Evolutionary conservation across 2,329 filamentous ascomycete genomes (phyloP).

Genomic region (Fusarium sp.): DNA sequence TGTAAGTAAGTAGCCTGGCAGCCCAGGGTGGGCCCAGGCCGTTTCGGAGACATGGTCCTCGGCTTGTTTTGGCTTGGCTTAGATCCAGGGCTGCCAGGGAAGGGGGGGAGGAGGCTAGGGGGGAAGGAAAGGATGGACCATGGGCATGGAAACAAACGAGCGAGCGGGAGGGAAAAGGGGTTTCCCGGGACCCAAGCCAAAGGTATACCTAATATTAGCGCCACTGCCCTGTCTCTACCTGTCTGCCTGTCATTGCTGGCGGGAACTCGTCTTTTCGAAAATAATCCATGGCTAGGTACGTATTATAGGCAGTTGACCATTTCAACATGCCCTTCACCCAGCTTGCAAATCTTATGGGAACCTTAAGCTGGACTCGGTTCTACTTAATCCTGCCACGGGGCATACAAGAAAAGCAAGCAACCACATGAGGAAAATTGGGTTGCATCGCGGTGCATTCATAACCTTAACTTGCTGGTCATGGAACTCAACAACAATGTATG

Average conservation of each 20-base stretch:
- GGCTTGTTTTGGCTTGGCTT: slow-evolving; percentile 28
- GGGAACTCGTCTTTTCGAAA: background rate
- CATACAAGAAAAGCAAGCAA: background rate
- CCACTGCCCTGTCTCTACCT: slow-evolving; percentile 33
- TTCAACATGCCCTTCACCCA: background rate
- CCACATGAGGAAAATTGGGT: background rate
- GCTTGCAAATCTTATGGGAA: background rate
- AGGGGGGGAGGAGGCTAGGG: background rate
- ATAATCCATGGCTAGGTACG: no score
- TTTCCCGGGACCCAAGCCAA: slow-evolving; percentile 39
- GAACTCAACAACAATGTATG: background rate
- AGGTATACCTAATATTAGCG: slow-evolving; percentile 24
- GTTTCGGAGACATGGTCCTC: slow-evolving; percentile 35
- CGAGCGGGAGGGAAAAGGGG: slow-evolving; percentile 42
- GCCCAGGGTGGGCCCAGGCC: slow-evolving; percentile 2
- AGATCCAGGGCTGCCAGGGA: no score
- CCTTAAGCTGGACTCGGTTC: background rate
- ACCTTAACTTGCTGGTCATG: background rate
- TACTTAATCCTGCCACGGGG: no score
- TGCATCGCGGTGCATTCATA: background rate
- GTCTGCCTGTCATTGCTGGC: background rate
- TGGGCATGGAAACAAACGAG: slow-evolving; percentile 39
- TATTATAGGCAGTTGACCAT: background rate
- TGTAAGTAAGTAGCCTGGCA: slow-evolving; percentile 29
- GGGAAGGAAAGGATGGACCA: slow-evolving; percentile 5